A percentile compares a stretch with the other conserved stretches of the same genome.
These are phyloP conservation scores for Fusarium lateritium DNA, from an alignment of 2,329 filamentous ascomycete genomes.

Conservation along the genomic window DNA sequence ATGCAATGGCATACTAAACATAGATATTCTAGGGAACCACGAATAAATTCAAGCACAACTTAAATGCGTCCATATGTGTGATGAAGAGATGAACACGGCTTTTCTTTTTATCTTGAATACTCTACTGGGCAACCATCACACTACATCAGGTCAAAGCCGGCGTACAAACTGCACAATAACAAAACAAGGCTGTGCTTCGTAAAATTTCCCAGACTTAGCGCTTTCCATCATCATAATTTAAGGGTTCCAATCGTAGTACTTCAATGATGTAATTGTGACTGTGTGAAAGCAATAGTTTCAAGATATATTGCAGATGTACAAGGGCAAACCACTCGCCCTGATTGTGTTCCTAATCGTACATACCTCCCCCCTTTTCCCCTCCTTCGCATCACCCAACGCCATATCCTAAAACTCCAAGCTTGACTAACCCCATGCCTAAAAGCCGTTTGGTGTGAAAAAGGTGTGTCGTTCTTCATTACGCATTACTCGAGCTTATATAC, in stretches of 20 bases:
- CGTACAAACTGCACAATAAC: no score
- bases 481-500: conserved; percentile 5
- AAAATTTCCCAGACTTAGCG: no score
- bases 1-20: neutral
- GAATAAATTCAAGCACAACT: neutral
- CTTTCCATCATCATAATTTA: no score
- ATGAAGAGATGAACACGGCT: no score
- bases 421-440: conserved; percentile 2
- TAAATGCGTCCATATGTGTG: no score
- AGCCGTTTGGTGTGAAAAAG: conserved; percentile 2
- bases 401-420: neutral
- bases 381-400: conserved; percentile 9
- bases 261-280: neutral
- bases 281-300: neutral
- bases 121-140: no score
- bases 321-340: conserved; percentile 4
- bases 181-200: no score
- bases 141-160: no score
- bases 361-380: neutral
- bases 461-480: conserved; percentile 22
- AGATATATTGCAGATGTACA: neutral
- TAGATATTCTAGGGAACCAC: neutral
- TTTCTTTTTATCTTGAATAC: no score
- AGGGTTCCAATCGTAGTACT: neutral
- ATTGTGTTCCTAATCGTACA: conserved; percentile 9